These are phyloP conservation scores for Rossbeevera mucosa DNA, from an alignment of 768 basidiomycete species.

Conservation along the genomic window DNA sequence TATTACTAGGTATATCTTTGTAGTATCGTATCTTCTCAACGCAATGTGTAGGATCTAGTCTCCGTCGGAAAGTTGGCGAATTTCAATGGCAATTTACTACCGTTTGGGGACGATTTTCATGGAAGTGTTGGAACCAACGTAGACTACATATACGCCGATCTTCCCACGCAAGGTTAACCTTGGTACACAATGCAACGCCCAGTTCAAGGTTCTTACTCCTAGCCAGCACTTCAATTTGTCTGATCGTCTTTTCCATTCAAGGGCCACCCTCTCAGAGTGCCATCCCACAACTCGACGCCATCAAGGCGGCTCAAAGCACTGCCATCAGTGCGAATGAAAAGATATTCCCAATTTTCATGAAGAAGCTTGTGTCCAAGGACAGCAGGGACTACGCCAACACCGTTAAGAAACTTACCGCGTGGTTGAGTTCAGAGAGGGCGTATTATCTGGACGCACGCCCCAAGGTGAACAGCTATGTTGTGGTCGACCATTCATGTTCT, in stretches of 20 bases:
- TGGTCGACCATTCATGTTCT: not conserved
- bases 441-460: slow-evolving; percentile 49
- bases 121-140: too few relatives aligned
- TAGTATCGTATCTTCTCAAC: too few relatives aligned
- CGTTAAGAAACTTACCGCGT: slow-evolving; percentile 38
- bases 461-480: slow-evolving; percentile 35
- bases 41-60: too few relatives aligned
- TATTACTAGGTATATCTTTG: too few relatives aligned
- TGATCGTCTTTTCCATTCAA: slow-evolving; percentile 3
- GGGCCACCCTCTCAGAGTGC: not conserved
- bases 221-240: not conserved
- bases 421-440: slow-evolving; percentile 45
- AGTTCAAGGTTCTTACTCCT: slow-evolving; percentile 4
- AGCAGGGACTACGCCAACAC: slow-evolving; percentile 16
- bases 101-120: too few relatives aligned
- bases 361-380: slow-evolving; percentile 31
- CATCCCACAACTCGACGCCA: slow-evolving; percentile 3
- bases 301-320: slow-evolving; percentile 13
- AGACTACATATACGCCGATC: too few relatives aligned
- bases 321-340: slow-evolving; percentile 32
- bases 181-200: not conserved
- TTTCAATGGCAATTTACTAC: not conserved
- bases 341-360: slow-evolving; percentile 34
- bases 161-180: not conserved
- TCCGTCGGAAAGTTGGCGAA: not conserved